Evolutionary conservation across 2,329 filamentous ascomycete species (phyloP).

Genomic region (Juglanconis oblonga): DNA sequence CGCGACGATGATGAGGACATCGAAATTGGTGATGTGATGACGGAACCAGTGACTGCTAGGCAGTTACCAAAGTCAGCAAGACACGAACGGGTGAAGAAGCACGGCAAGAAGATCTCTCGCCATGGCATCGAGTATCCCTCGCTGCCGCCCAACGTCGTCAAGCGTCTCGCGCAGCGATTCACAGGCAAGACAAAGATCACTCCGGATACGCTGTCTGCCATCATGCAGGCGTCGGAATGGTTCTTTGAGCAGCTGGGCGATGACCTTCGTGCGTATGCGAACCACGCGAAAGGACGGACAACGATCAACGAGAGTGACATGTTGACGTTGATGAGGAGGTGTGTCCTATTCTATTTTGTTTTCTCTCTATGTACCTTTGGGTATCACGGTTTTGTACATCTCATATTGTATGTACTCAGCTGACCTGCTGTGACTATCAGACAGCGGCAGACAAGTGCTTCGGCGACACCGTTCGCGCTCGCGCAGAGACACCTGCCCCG

Average conservation of each 20-base stretch:
- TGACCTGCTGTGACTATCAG: slow-evolving; percentile 42
- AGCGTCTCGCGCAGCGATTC: slow-evolving; percentile 69
- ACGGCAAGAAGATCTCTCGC: slow-evolving; percentile 58
- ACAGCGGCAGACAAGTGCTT: slow-evolving; percentile 71
- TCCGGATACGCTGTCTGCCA: slow-evolving; percentile 69
- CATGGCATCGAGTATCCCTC: slow-evolving; percentile 75
- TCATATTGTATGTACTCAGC: slow-evolving; percentile 1
- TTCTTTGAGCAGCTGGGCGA: slow-evolving; percentile 87
- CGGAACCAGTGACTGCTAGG: background rate
- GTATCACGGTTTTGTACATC: slow-evolving; percentile 16
- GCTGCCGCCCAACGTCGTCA: slow-evolving; percentile 70
- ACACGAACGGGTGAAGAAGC: slow-evolving; percentile 31
- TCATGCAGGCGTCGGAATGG: slow-evolving; percentile 82
- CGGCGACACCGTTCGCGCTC: slow-evolving; percentile 78
- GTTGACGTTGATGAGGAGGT: slow-evolving; percentile 80
- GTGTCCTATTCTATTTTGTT: slow-evolving; percentile 35
- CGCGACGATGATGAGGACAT: slow-evolving; percentile 17
- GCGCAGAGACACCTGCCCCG: slow-evolving; percentile 78
- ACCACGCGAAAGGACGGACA: slow-evolving; percentile 72
- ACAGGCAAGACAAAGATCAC: slow-evolving; percentile 68
- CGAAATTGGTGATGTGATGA: slow-evolving; percentile 17
- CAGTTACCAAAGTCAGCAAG: background rate
- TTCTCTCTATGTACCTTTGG: slow-evolving; percentile 4
- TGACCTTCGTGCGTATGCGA: slow-evolving; percentile 75
- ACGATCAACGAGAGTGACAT: slow-evolving; percentile 85